A percentile compares a stretch with the other conserved stretches of the same genome.
Conservation (phyloP, 192 early-diverging fungal genomes). For the Anaeromyces robustus region DNA sequence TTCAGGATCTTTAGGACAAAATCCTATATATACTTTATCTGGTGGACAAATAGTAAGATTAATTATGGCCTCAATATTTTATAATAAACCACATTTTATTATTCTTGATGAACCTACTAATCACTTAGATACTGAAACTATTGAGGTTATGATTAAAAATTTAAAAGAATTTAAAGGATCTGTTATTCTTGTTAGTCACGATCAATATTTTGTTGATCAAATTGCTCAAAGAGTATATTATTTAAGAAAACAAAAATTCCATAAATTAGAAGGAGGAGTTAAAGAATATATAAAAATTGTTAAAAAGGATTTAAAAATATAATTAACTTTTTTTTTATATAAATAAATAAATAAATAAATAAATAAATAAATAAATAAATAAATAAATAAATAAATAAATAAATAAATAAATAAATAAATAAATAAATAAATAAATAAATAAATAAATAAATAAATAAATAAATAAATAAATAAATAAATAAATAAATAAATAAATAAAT, state of each 20-base stretch:
- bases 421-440: no score
- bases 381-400: no score
- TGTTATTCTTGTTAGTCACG: conserved; percentile 72
- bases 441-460: no score
- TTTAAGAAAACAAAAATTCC: neutral
- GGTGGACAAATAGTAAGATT: conserved; percentile 75
- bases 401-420: no score
- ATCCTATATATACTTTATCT: conserved; percentile 44
- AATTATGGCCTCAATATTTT: conserved; percentile 51
- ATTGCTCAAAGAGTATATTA: conserved; percentile 19
- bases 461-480: no score
- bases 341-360: no score
- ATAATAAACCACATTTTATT: conserved; percentile 4
- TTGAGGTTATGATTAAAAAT: conserved; percentile 53
- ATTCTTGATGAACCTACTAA: conserved; percentile 47
- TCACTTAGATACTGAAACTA: conserved; percentile 76
- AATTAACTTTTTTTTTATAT: no score
- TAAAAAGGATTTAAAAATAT: neutral
- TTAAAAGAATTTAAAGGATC: conserved; percentile 57
- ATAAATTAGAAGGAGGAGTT: neutral
- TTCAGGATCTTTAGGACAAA: conserved; percentile 36
- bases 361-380: no score
- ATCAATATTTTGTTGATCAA: conserved; percentile 64
- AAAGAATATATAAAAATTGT: neutral
- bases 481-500: no score